Conservation (phyloP, 164 flowering plant genomes). For the Chimonanthus salicifolius region DNA sequence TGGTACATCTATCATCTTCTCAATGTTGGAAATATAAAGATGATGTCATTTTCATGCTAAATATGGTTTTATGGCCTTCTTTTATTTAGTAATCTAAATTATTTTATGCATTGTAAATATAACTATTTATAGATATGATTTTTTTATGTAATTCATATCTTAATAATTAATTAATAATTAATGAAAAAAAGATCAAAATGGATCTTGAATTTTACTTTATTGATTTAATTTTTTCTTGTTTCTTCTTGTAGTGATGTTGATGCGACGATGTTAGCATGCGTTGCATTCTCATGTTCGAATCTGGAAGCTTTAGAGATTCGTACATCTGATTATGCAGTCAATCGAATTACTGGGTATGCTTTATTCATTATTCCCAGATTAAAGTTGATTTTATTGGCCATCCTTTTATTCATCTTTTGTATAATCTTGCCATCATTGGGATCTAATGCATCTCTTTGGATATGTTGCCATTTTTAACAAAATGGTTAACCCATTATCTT, state of each 20-base stretch:
- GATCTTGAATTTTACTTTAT: background rate
- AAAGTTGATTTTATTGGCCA: background rate
- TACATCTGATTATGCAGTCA: conserved; percentile 43
- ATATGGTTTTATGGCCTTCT: too few species aligned
- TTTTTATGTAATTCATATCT: too few species aligned
- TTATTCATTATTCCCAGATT: background rate
- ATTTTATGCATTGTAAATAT: too few species aligned
- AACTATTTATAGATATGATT: too few species aligned
- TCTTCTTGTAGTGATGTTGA: conserved; percentile 72
- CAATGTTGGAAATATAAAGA: too few species aligned
- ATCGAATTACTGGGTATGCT: conserved; percentile 81
- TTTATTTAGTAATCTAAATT: too few species aligned
- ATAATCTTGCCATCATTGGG: background rate
- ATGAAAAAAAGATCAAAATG: background rate
- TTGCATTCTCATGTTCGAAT: conserved; percentile 93
- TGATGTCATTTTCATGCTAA: too few species aligned
- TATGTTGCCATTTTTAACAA: background rate
- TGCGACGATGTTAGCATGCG: conserved; percentile 88
- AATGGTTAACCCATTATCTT: too few species aligned
- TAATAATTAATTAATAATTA: too few species aligned
- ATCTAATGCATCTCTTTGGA: background rate
- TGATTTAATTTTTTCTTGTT: background rate
- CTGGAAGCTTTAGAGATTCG: conserved; percentile 70
- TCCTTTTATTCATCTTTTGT: too few species aligned
- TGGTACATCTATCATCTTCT: too few species aligned